These are phyloP conservation scores for Pythium pyrilobum DNA, from an alignment of 352 stramenopile genomes.

Conservation along the genomic window DNA sequence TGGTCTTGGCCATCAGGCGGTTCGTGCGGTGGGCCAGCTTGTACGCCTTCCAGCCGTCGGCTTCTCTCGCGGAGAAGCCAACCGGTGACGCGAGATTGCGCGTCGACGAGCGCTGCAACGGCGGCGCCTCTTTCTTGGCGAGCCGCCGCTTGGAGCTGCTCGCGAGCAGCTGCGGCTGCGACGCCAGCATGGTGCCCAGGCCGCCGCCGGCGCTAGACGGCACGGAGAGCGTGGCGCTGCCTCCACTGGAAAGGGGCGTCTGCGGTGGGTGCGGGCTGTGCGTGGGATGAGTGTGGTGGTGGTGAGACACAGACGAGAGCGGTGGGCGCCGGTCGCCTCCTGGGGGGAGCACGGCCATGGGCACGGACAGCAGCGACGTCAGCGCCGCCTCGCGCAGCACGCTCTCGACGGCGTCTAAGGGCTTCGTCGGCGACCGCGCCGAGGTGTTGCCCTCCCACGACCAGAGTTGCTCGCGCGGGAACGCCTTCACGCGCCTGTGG, in stretches of 20 bases:
- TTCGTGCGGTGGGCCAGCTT: constrained; percentile 60
- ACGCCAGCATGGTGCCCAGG: constrained; percentile 4
- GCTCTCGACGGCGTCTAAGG: constrained; percentile 45
- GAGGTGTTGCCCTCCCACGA: constrained; percentile 28
- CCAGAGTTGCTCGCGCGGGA: constrained; percentile 60
- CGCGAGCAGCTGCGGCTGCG: constrained; percentile 1
- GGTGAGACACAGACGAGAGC: not conserved
- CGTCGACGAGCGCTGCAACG: constrained; percentile 9
- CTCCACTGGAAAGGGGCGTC: not conserved
- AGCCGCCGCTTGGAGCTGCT: constrained; percentile 17
- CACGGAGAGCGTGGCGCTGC: not conserved
- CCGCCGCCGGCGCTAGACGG: not conserved
- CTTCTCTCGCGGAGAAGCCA: constrained; percentile 7
- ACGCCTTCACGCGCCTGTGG: constrained; percentile 15
- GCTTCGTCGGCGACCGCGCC: not conserved
- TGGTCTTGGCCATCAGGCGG: constrained; percentile 53
- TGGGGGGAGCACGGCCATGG: not conserved
- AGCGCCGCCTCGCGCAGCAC: constrained; percentile 49
- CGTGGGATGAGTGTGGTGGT: not conserved
- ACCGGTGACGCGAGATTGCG: constrained; percentile 21
- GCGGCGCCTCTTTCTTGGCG: constrained; percentile 19
- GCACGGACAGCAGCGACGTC: constrained; percentile 4
- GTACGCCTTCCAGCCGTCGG: constrained; percentile 51
- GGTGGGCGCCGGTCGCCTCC: not conserved
- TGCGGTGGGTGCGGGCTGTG: not conserved